Conservation (phyloP, 2,329 filamentous ascomycete genomes). For the Fusarium duplospermum region DNA sequence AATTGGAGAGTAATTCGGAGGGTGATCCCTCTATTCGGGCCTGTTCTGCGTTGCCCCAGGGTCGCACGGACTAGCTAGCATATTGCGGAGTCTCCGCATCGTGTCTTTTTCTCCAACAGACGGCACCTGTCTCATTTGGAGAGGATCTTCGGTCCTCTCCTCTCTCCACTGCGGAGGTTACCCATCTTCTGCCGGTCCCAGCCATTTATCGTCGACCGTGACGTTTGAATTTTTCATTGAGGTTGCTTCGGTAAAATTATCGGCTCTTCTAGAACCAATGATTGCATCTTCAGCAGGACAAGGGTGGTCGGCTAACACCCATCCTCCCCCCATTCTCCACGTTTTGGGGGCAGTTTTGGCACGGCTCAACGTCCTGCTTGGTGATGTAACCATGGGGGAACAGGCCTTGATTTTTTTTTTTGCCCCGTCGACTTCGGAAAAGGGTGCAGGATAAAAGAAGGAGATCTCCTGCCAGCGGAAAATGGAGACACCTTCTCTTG, state of each 20-base stretch:
- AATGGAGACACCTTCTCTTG: background rate
- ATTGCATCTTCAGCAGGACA: too few species aligned
- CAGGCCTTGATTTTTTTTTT: background rate
- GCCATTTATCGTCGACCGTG: constrained; percentile 1
- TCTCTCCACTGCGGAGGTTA: constrained; percentile 9
- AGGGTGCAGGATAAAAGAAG: constrained; percentile 12
- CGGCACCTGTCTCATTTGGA: background rate
- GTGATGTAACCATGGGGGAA: constrained; percentile 24
- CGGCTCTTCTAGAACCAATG: constrained; percentile 13
- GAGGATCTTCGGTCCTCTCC: background rate
- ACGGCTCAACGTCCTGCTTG: constrained; percentile 5
- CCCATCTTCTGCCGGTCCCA: constrained; percentile 10
- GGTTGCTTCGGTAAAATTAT: background rate
- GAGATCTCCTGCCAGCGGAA: background rate
- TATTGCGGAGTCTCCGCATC: constrained; percentile 38
- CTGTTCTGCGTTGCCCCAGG: background rate
- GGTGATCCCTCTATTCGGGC: background rate
- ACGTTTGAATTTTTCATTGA: constrained; percentile 27
- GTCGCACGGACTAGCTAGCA: constrained; percentile 16
- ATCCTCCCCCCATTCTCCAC: constrained; percentile 23
- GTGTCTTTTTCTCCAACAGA: constrained; percentile 18
- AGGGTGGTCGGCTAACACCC: background rate
- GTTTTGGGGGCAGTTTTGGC: constrained; percentile 9
- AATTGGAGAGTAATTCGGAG: background rate
- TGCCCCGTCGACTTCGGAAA: background rate